A percentile compares a stretch with the other conserved stretches of the same genome.
Evolutionary conservation across 345 rosid genomes (phyloP).

Genomic region (Aquilaria malaccensis): DNA sequence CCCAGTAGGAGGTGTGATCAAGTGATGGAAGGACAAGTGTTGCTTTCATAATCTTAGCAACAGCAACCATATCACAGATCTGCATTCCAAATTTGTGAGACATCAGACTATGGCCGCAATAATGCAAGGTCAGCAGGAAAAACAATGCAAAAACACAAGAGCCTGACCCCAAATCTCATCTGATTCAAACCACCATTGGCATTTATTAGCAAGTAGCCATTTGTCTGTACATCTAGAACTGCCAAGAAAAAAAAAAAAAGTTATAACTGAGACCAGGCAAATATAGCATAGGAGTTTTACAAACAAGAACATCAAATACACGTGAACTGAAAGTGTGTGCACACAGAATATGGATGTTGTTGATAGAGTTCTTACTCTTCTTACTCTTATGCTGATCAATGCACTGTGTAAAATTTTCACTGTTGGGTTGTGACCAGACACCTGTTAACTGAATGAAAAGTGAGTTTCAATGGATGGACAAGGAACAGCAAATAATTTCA

Average conservation of each 20-base stretch:
- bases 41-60: constrained; percentile 86
- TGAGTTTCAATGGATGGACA: constrained; percentile 3
- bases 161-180: constrained; percentile 99
- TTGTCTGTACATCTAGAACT: constrained; percentile 65
- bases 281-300: not conserved
- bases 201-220: constrained; percentile 81
- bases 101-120: constrained; percentile 27
- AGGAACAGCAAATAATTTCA: not conserved
- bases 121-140: constrained; percentile 4
- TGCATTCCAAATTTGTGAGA: constrained; percentile 56
- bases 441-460: constrained; percentile 54
- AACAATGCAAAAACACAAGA: constrained; percentile 22
- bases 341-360: not conserved
- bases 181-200: constrained; percentile 99
- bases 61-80: constrained; percentile 97
- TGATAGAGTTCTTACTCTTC: constrained; percentile 44
- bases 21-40: constrained; percentile 91
- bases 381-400: constrained; percentile 43
- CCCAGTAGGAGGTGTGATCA: constrained; percentile 92
- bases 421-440: constrained; percentile 81
- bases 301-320: not conserved
- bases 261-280: constrained; percentile 4
- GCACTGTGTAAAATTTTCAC: constrained; percentile 76
- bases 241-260: constrained; percentile 24
- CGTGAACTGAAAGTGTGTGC: not conserved